Percentiles rank a stretch among this genome's conserved stretches.
Conservation (phyloP, 768 basidiomycete species). For the Sarcodon aspratus region DNA sequence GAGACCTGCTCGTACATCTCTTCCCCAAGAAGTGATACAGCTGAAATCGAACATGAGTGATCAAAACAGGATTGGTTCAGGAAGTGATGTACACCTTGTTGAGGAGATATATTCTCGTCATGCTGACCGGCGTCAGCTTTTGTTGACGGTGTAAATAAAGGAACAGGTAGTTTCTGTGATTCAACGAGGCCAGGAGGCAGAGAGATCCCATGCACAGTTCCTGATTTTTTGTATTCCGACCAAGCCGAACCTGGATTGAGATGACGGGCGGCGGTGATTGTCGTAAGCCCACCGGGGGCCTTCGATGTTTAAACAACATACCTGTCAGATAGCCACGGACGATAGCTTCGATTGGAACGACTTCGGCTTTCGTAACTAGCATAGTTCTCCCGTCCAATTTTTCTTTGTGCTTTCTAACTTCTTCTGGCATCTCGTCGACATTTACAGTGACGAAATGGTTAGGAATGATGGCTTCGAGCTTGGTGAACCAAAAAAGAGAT, state of each 20-base stretch:
- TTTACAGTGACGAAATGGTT: conserved; percentile 82
- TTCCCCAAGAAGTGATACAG: conserved; percentile 53
- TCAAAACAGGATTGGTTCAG: background rate
- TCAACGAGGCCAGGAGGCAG: conserved; percentile 74
- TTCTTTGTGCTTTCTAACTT: conserved; percentile 60
- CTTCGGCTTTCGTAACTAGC: conserved; percentile 83
- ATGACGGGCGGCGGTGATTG: background rate
- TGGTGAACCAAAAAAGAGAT: conserved; percentile 93
- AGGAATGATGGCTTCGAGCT: conserved; percentile 67
- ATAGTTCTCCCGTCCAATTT: conserved; percentile 81
- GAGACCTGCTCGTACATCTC: conserved; percentile 54
- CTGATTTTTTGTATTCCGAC: conserved; percentile 81
- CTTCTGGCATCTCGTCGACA: conserved; percentile 73
- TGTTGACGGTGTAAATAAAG: conserved; percentile 93
- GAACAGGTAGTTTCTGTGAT: conserved; percentile 68
- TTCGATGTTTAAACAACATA: conserved; percentile 19
- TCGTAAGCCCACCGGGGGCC: background rate
- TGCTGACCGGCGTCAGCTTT: conserved; percentile 92
- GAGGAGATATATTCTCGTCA: conserved; percentile 98
- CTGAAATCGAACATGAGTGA: conserved; percentile 22
- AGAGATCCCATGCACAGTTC: conserved; percentile 80
- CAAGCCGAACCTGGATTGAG: conserved; percentile 75
- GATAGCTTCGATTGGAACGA: conserved; percentile 89
- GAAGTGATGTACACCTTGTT: conserved; percentile 52
- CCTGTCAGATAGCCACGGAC: conserved; percentile 97